These are phyloP conservation scores for Thalassiosira hispida DNA, from an alignment of 352 stramenopile species.

Conservation along the genomic window DNA sequence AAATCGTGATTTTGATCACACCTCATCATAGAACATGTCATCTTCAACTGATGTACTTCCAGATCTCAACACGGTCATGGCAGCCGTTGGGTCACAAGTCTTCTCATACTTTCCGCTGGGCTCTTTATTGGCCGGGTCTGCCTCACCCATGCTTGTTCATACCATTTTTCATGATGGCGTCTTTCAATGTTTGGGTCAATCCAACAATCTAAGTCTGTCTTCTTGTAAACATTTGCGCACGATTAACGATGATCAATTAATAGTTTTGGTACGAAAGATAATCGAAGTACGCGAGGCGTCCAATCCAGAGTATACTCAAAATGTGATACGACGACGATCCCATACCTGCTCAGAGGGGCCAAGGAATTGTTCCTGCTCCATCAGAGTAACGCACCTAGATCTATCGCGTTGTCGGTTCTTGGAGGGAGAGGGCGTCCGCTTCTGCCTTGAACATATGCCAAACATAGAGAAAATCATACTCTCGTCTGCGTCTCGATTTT, in stretches of 20 bases:
- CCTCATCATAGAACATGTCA: too few species aligned
- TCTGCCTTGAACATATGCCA: constrained; percentile 17
- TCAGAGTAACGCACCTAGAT: constrained; percentile 29
- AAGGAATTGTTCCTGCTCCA: not conserved
- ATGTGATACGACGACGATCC: not conserved
- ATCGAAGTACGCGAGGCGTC: not conserved
- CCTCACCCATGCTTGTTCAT: constrained; percentile 30
- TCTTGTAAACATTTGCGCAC: constrained; percentile 27
- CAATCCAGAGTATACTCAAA: not conserved
- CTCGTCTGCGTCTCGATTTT: constrained; percentile 12
- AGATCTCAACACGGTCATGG: constrained; percentile 28
- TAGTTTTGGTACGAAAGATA: constrained; percentile 21
- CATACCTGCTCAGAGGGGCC: not conserved
- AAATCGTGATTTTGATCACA: too few species aligned
- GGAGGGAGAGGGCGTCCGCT: constrained; percentile 17
- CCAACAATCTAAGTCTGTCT: constrained; percentile 10
- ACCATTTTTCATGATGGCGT: constrained; percentile 27
- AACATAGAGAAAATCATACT: constrained; percentile 22
- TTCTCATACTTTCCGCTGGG: constrained; percentile 39
- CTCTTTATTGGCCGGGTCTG: constrained; percentile 29
- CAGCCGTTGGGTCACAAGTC: constrained; percentile 31
- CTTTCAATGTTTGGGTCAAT: constrained; percentile 20
- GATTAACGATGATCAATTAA: constrained; percentile 36
- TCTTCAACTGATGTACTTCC: not conserved
- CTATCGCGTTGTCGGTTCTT: constrained; percentile 24